Percentiles rank a stretch among this genome's conserved stretches.
phyloP scores from a whole-genome alignment of 495 filamentous ascomycete species.

The Bombardia bombarda region DNA sequence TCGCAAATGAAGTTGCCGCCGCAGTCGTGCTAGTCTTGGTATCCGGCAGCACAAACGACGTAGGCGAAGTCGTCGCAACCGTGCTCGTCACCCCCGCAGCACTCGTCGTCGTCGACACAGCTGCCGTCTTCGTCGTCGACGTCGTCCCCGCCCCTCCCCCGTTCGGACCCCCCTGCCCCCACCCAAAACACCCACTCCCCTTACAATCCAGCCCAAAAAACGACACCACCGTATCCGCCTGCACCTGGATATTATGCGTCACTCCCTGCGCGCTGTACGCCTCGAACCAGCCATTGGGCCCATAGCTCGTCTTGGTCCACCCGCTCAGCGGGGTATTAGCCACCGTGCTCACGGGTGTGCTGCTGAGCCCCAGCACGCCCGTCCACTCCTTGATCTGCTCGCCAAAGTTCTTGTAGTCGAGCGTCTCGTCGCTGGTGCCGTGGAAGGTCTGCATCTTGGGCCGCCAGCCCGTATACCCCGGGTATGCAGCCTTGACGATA shows the following conservation, averaged over 20 bases:
- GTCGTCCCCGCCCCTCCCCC: neutral
- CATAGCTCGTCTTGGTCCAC: constrained; percentile 43
- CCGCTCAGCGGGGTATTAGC: constrained; percentile 27
- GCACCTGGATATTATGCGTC: constrained; percentile 41
- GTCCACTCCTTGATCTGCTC: constrained; percentile 54
- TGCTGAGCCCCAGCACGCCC: constrained; percentile 34
- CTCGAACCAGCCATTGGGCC: constrained; percentile 32
- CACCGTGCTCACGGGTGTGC: constrained; percentile 21
- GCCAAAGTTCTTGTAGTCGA: constrained; percentile 39
- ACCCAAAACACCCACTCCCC: constrained; percentile 27
- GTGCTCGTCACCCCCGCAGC: neutral
- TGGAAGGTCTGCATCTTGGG: constrained; percentile 50
- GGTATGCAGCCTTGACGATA: constrained; percentile 42
- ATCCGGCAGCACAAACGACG: too few species aligned
- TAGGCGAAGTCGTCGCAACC: neutral
- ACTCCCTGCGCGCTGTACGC: constrained; percentile 43
- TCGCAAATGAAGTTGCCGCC: too few species aligned
- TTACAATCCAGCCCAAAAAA: constrained; percentile 41
- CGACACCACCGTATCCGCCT: constrained; percentile 38
- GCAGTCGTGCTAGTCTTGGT: too few species aligned
- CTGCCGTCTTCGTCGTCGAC: neutral
- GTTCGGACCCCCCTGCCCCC: constrained; percentile 24
- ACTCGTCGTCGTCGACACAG: constrained; percentile 1
- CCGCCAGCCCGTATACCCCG: constrained; percentile 41
- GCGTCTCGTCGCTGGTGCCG: constrained; percentile 40